Evolutionary conservation across 2,329 filamentous ascomycete species (phyloP), one percentile per base, ranked within the genome.

Genomic region (Fusarium sterilihyphosum): DNA sequence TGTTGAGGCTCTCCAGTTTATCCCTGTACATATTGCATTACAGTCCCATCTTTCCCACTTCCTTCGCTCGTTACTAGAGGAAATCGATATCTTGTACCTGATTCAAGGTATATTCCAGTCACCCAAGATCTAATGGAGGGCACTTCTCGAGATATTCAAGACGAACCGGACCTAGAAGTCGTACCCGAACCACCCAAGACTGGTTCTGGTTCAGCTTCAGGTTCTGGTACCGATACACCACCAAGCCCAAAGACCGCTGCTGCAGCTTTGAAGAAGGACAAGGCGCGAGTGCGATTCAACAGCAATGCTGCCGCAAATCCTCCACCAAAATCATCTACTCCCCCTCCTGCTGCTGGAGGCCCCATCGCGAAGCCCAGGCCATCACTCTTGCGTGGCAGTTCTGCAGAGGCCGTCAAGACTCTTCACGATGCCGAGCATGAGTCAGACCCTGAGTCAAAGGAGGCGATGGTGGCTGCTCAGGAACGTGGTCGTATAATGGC

Each of bases 211-310:
- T 38, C 60, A 41, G 43, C 31, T 47, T 46, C 65, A 18, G n/a
- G 31, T n/a, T 43, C 60, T 52, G 47, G 54, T 31, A 40, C 41
- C 29, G 72, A 67, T 38, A 61, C 58, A 17, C 66, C 75, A 11
- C 68, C 67, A n/a, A 70, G 70, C 16, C 65, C 70, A 22, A 64
- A 61, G 29, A 61, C 61, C 2, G 68, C 65, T 20, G 71, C 72
- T 50, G 75, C 76, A 22, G 76, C 70, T 35, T 40, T 71, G n/a
- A 79, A 61, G 67, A 85, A 81, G 74, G 85, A 87, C 69, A 87
- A 86, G 71, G 85, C 83, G 6, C 83, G 86, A 35, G 86, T 87
- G 35, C 82, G 85, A 12, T 87, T 87, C 73, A 87, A 87, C 75
- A 87, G 85, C 78, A 84, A 81, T 65, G 83, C 85, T 35, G 83